Evolutionary conservation across 352 stramenopile species (phyloP).

Genomic region (Blastocystis hominis): DNA sequence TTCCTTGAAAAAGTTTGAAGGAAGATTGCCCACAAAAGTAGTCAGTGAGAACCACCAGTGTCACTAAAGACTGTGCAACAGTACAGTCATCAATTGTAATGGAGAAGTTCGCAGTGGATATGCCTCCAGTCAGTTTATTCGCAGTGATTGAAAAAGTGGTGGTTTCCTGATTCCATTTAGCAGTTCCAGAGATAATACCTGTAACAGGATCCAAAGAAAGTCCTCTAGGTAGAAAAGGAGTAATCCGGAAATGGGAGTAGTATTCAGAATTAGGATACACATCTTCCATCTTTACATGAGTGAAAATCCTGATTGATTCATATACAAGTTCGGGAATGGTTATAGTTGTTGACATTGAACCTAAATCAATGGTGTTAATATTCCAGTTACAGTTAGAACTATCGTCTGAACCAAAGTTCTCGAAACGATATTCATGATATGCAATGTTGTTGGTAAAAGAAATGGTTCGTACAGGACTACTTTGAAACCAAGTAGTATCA

Average conservation of each 20-base stretch:
- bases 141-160: constrained; percentile 3
- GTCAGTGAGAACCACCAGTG: neutral
- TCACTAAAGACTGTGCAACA: neutral
- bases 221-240: neutral
- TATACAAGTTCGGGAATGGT: neutral
- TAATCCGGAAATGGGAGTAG: neutral
- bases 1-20: neutral
- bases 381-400: neutral
- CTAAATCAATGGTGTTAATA: neutral
- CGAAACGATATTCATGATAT: neutral
- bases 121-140: neutral
- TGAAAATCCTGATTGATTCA: neutral
- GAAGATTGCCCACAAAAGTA: neutral
- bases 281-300: neutral
- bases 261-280: neutral
- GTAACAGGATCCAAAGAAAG: neutral
- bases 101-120: neutral
- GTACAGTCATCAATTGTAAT: neutral
- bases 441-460: too few relatives aligned
- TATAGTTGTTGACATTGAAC: neutral
- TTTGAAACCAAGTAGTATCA: too few relatives aligned
- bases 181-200: constrained; percentile 16
- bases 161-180: neutral
- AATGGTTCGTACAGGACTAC: too few relatives aligned
- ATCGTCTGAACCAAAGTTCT: neutral